Conservation (phyloP, 805 yeast genomes). For the Yarrowia sp. region DNA sequence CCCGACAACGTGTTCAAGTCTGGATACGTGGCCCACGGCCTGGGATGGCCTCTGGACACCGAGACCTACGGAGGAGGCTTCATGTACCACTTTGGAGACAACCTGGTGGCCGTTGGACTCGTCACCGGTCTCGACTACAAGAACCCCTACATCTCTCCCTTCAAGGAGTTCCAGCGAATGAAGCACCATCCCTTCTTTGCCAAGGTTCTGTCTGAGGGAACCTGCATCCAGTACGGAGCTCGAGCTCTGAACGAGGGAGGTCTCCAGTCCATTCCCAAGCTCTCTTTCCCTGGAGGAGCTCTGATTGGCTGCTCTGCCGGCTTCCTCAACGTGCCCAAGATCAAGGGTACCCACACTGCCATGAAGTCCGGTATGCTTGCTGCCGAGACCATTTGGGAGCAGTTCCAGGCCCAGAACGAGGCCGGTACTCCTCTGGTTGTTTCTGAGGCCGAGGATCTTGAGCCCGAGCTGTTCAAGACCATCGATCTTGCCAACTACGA, state of each 20-base stretch:
- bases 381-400: slow-evolving; percentile 72
- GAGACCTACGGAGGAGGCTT: slow-evolving; percentile 95
- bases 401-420: slow-evolving; percentile 40
- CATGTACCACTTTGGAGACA: slow-evolving; percentile 94
- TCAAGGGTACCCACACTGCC: slow-evolving; percentile 97
- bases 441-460: slow-evolving; percentile 42
- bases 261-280: slow-evolving; percentile 82
- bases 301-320: slow-evolving; percentile 96
- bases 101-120: slow-evolving; percentile 85
- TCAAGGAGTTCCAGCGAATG: slow-evolving; percentile 92
- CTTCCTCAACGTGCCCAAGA: slow-evolving; percentile 93
- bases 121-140: slow-evolving; percentile 92
- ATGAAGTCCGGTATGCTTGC: slow-evolving; percentile 95
- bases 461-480: slow-evolving; percentile 31
- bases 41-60: slow-evolving; percentile 79
- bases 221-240: slow-evolving; percentile 91
- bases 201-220: slow-evolving; percentile 76
- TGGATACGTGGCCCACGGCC: slow-evolving; percentile 79
- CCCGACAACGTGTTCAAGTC: slow-evolving; percentile 71
- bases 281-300: slow-evolving; percentile 94
- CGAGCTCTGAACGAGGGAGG: slow-evolving; percentile 98
- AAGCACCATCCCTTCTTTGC: slow-evolving; percentile 85
- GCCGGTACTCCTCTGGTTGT: slow-evolving; percentile 31
- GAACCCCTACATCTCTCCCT: slow-evolving; percentile 94
- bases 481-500: slow-evolving; percentile 54